phyloP scores from a whole-genome alignment of 2,329 filamentous ascomycete species.

The Colletotrichum sp. region DNA sequence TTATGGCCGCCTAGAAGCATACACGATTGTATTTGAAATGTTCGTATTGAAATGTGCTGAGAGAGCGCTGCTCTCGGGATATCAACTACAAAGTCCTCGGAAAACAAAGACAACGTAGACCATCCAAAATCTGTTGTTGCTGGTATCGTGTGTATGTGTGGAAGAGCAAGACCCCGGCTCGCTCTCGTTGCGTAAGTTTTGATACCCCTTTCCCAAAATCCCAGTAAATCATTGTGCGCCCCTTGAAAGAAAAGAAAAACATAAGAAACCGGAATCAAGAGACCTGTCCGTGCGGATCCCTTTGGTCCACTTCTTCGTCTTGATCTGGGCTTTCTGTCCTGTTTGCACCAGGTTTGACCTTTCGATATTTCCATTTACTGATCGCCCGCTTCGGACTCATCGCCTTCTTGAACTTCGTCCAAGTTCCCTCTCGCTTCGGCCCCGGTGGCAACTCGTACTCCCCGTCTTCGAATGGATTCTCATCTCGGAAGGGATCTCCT shows the following conservation, averaged over 20 bases:
- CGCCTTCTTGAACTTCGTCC: constrained; percentile 18
- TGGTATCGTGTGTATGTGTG: not conserved
- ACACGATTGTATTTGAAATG: not conserved
- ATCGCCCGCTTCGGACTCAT: constrained; percentile 17
- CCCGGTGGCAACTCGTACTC: constrained; percentile 12
- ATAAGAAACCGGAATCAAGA: not conserved
- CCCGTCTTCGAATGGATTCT: constrained; percentile 14
- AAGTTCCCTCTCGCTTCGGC: not conserved
- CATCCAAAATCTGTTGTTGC: not conserved
- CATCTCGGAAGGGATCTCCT: not conserved
- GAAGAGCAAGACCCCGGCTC: not conserved
- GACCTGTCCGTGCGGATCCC: not conserved
- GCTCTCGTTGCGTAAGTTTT: not conserved
- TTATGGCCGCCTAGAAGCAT: not conserved
- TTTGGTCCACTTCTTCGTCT: not conserved
- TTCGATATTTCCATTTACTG: constrained; percentile 17
- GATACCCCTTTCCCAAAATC: not conserved
- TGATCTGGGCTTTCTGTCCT: constrained; percentile 1
- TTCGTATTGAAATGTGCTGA: not conserved
- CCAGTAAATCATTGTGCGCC: not conserved
- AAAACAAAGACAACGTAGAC: not conserved
- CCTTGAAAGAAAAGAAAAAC: not conserved
- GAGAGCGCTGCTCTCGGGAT: not conserved
- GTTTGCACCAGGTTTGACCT: not conserved
- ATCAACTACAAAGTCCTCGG: not conserved